Base-by-base conservation (phyloP, 2,329 filamentous ascomycete genomes). In the Sarocladiaceae sp. region DNA sequence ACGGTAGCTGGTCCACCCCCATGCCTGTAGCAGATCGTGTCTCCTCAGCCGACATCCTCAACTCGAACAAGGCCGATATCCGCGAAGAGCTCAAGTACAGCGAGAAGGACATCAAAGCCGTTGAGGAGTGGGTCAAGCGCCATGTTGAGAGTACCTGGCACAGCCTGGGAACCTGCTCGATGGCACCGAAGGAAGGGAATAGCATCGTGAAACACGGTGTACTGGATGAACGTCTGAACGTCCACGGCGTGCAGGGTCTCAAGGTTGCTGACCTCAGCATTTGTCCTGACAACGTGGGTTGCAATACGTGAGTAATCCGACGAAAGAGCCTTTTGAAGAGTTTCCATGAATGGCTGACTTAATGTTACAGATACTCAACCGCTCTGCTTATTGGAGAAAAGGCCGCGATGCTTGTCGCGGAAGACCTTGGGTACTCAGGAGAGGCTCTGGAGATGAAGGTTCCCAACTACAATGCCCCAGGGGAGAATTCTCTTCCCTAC, bases 111-210 rank as follows among this genome's bases (percentile, higher is more conserved):
- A 80, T 87, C 61, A 69, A 82, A 62, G 79, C 82, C 3, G 71
- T 90, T 48, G 84, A 88, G 64, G 85, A 89, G 64, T 81, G 78
- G 78, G 81, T 86, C 33, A 82, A 85, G 73, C 77, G 83, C 55
- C 87, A 90, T 63, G 84, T 87, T 47, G 87, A 90, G 70, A 89
- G 84, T 48, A 90, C 87, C 33, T 88, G 86, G 86, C 86, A 89
- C 72, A 70, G 71, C 47, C 66, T 80, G 13, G 77, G 77, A 69
- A 90, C 87, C 1, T 90, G 86, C 71, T 88, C 83, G 50, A 91
- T 91, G 86, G 87, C 86, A 0, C 88, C 88, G 4, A 78, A 71
- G 55, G 80, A 90, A 62, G 88, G 88, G 54, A 92, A 90, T 73
- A 84, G 80, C 61, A 88, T 92, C 62, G 87, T 91, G 66, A 88